Base-by-base conservation (phyloP, 371 early-diverging fungal species). In the Mucor lusitanicus region DNA sequence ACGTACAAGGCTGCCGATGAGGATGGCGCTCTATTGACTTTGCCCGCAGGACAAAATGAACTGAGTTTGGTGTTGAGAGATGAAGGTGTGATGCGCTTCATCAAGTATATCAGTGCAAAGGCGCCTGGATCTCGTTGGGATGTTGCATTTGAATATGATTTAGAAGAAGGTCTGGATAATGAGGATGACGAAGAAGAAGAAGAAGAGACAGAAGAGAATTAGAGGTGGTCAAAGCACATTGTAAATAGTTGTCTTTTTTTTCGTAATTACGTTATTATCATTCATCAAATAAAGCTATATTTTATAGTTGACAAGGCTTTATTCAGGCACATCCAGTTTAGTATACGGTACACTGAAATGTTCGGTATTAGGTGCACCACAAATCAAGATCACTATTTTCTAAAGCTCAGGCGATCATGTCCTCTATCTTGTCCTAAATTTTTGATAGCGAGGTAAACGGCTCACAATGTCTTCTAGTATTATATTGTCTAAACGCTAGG, bases 61-160 rank as follows among this genome's bases (percentile, higher is more conserved):
- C 67, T 93, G 53, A 82, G 73, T 6, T 63, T 92, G 9, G 92
- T 89, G 0, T 63, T 92, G 75, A 75, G 94, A 63, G 92, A 91
- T 66, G 87, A 87, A 30, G 88, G 87, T n/a, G 83, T 92, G 6
- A 86, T 92, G 81, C 79, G 86, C n/a, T 93, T 93, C 71, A 82
- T 90, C 32, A 92, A 92, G 75, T 93, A 92, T 75, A 87, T 92
- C 21, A 85, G 89, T 63, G 91, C 90, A n/a, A 67, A 79, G 39
- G 90, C 92, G 5, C 84, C 86, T 9, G 83, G 86, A 40, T 83
- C 86, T n/a, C 83, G 93, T 55, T 93, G 91, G 90, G 93, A 93
- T 65, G 75, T 91, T 21, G 81, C 88, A 15, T 87, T 73, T 64
- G 91, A 91, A 72, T 91, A 85, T 63, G 79, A 86, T 46, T 55